Conservation (phyloP, 352 stramenopile genomes). For the Phytophthora chlamydospora region DNA sequence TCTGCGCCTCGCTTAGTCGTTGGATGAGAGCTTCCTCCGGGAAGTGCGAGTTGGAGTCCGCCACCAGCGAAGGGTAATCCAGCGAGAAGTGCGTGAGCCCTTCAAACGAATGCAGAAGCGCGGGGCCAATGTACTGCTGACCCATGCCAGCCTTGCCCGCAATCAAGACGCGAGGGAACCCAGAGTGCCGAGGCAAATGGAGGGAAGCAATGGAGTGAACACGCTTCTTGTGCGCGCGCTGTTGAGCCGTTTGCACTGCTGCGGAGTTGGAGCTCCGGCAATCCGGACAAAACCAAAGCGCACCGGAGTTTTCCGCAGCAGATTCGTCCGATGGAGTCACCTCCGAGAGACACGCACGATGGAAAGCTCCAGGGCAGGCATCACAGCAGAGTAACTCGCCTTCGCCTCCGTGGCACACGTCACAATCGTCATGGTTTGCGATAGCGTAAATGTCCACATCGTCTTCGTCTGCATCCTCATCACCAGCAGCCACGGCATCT, state of each 20-base stretch:
- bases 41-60: constrained; percentile 66
- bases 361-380: constrained; percentile 67
- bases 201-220: constrained; percentile 35
- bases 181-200: constrained; percentile 57
- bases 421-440: constrained; percentile 66
- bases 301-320: constrained; percentile 5
- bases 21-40: constrained; percentile 82
- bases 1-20: constrained; percentile 74
- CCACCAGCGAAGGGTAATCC: constrained; percentile 79
- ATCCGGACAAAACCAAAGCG: constrained; percentile 65
- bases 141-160: constrained; percentile 66
- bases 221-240: constrained; percentile 33
- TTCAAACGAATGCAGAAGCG: constrained; percentile 77
- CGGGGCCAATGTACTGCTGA: constrained; percentile 70
- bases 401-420: constrained; percentile 70
- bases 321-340: constrained; percentile 16
- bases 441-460: constrained; percentile 76
- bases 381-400: constrained; percentile 67
- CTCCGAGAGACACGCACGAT: constrained; percentile 48
- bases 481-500: constrained; percentile 9
- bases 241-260: constrained; percentile 30
- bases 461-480: constrained; percentile 56
- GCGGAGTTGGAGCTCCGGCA: constrained; percentile 40
- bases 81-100: constrained; percentile 80
- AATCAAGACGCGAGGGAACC: constrained; percentile 78